Evolutionary conservation across 169 alveolate genomes (phyloP).

Genomic region (Toxoplasma gondii): DNA sequence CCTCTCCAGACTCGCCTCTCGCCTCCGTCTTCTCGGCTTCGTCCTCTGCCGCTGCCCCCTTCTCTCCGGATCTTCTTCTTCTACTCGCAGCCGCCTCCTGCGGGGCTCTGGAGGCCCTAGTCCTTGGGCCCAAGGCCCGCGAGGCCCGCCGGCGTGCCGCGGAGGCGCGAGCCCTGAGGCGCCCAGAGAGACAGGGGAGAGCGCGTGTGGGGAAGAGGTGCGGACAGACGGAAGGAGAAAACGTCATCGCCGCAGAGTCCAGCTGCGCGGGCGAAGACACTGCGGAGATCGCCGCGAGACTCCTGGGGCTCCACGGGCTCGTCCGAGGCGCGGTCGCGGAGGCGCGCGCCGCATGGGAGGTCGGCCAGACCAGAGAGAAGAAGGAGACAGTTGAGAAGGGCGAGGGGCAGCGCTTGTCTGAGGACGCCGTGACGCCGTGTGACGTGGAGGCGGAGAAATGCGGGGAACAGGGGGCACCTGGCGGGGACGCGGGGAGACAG

Average conservation of each 20-base stretch:
- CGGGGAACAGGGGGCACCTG: not conserved
- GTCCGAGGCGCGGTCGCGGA: not conserved
- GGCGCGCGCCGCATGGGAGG: not conserved
- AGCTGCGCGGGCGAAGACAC: conserved; percentile 28
- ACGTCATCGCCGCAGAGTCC: not conserved
- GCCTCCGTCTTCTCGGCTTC: not conserved
- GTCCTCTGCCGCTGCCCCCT: not conserved
- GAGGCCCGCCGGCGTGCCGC: not conserved
- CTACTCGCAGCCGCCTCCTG: conserved; percentile 24
- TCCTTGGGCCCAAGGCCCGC: not conserved
- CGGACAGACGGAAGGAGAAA: not conserved
- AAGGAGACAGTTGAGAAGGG: not conserved
- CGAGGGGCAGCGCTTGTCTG: not conserved
- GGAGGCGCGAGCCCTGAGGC: not conserved
- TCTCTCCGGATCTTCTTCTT: not conserved
- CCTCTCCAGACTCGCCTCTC: not conserved
- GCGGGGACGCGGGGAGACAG: not conserved
- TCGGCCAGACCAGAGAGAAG: not conserved
- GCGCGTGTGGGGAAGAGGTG: not conserved
- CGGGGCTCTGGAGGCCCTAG: conserved; percentile 7
- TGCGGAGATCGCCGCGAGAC: not conserved
- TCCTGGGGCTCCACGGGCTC: not conserved
- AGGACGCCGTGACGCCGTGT: not conserved
- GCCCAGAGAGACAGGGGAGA: not conserved
- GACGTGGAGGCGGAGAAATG: not conserved